Evolutionary conservation across 169 alveolate species (phyloP).

Genomic region (Amoebophrya sp.): DNA sequence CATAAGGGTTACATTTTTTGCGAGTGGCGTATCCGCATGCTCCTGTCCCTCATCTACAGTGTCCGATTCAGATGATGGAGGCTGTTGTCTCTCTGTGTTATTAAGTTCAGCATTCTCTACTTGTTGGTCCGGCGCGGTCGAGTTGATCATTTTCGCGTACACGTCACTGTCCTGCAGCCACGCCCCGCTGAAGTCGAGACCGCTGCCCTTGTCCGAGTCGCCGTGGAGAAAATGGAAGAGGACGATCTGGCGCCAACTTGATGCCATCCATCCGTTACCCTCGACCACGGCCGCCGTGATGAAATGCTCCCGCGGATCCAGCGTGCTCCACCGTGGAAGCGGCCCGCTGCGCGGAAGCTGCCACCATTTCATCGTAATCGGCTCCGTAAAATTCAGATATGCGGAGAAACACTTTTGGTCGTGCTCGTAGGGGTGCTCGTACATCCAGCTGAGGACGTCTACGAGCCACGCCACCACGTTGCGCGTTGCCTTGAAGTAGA

Average conservation of each 20-base stretch:
- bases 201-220: slow-evolving; percentile 18
- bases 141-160: neutral
- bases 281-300: slow-evolving; percentile 14
- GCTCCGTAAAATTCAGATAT: neutral
- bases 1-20: no score
- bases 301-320: neutral
- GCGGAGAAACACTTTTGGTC: slow-evolving; percentile 28
- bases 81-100: no score
- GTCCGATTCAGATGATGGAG: no score
- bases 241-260: neutral
- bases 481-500: neutral
- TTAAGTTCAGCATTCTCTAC: no score
- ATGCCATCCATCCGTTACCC: slow-evolving; percentile 16
- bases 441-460: slow-evolving; percentile 19
- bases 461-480: neutral
- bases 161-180: slow-evolving; percentile 9
- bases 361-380: neutral
- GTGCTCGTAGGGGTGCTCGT: slow-evolving; percentile 31
- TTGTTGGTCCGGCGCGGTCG: neutral
- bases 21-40: no score
- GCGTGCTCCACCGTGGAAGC: neutral
- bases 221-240: slow-evolving; percentile 28
- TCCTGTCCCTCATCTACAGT: no score
- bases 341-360: neutral
- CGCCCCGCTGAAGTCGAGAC: neutral